Evolutionary conservation across 2,329 filamentous ascomycete genomes (phyloP).

Genomic region (Ceratocystis harringtonii): DNA sequence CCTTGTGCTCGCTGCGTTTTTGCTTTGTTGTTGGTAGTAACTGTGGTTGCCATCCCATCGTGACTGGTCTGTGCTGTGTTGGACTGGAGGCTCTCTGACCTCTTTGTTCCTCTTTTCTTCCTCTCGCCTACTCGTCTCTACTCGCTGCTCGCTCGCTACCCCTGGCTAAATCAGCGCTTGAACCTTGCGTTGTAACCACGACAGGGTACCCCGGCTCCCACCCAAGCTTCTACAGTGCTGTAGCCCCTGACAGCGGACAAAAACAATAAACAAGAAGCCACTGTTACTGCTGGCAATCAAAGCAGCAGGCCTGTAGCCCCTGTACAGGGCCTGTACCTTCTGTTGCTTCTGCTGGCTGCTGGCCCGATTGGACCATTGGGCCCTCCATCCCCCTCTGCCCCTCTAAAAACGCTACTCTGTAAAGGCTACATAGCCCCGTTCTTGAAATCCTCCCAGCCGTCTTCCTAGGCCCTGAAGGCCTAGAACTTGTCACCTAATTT

Average conservation of each 20-base stretch:
- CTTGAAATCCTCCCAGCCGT: neutral
- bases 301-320: no score
- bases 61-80: neutral
- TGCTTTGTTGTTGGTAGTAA: neutral
- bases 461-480: neutral
- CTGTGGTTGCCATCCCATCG: neutral
- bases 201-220: neutral
- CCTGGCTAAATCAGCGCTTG: neutral
- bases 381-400: neutral
- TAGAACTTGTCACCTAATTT: conserved; percentile 17
- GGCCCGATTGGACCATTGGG: neutral
- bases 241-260: neutral
- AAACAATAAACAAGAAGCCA: neutral
- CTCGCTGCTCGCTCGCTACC: neutral
- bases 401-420: neutral
- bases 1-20: neutral
- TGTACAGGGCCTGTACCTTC: neutral
- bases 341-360: neutral
- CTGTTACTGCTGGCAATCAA: no score
- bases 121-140: neutral
- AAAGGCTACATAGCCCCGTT: neutral
- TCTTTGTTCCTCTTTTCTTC: neutral
- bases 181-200: neutral
- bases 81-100: neutral
- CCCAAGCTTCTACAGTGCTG: neutral